A percentile compares a stretch with the other conserved stretches of the same genome.
These are phyloP conservation scores for Fusarium guadeloupense DNA, from an alignment of 2,329 filamentous ascomycete genomes.

Conservation along the genomic window DNA sequence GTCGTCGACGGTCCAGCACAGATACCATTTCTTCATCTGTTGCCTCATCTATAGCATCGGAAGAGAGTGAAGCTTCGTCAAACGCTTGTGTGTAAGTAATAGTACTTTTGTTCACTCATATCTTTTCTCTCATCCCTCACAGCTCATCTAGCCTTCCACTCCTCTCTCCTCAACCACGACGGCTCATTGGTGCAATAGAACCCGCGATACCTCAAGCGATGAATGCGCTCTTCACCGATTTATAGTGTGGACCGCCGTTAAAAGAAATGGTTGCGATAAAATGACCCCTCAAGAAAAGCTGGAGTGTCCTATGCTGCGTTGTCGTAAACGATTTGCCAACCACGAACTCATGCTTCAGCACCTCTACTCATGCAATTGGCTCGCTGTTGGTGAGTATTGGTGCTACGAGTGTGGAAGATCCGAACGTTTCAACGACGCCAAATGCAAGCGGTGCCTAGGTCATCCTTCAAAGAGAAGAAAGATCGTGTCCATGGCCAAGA, in stretches of 20 bases:
- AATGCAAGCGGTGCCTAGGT: slow-evolving; percentile 60
- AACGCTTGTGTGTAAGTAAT: slow-evolving; percentile 49
- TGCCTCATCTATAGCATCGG: slow-evolving; percentile 38
- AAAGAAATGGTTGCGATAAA: slow-evolving; percentile 59
- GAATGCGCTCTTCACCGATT: slow-evolving; percentile 64
- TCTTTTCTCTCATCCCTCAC: slow-evolving; percentile 4
- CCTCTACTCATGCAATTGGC: slow-evolving; percentile 58
- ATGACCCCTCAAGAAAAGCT: slow-evolving; percentile 60
- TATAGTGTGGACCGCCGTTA: slow-evolving; percentile 65
- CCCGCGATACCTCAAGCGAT: slow-evolving; percentile 55
- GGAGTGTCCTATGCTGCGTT: slow-evolving; percentile 62
- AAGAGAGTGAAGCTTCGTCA: slow-evolving; percentile 39
- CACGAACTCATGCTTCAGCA: slow-evolving; percentile 66
- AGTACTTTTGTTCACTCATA: slow-evolving; percentile 4
- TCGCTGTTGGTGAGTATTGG: slow-evolving; percentile 62
- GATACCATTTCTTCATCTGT: slow-evolving; percentile 43
- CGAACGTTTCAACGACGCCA: slow-evolving; percentile 62
- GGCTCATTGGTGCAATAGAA: slow-evolving; percentile 47
- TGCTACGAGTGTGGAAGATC: slow-evolving; percentile 64
- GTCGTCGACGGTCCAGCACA: slow-evolving; percentile 45
- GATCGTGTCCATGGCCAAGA: slow-evolving; percentile 63
- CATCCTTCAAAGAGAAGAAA: slow-evolving; percentile 62
- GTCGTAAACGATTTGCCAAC: slow-evolving; percentile 58
- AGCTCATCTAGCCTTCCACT: background rate
- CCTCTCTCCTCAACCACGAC: background rate